Conservation (phyloP, 2,329 filamentous ascomycete genomes). For the Emmonsiellopsis sp. region DNA sequence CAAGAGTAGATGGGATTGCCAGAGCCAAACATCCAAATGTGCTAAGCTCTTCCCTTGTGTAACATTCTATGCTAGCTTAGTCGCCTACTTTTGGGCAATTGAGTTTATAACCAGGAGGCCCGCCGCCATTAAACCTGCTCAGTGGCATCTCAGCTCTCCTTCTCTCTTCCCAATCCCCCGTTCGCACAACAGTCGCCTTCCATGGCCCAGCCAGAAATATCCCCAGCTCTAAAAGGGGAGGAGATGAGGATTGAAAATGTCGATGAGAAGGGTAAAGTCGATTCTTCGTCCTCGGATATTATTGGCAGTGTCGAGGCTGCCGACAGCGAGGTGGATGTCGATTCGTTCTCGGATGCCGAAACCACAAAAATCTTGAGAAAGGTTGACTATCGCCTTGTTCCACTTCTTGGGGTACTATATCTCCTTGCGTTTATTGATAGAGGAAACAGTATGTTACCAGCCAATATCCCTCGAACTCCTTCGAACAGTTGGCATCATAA, state of each 20-base stretch:
- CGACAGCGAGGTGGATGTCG: constrained; percentile 6
- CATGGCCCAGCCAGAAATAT: background rate
- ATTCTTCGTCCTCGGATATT: background rate
- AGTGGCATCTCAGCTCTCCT: background rate
- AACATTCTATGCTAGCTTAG: too few relatives aligned
- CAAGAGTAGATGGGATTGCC: too few relatives aligned
- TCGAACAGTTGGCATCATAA: background rate
- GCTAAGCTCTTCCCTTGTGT: too few relatives aligned
- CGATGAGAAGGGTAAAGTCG: background rate
- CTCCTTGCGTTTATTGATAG: constrained; percentile 67
- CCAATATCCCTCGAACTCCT: background rate
- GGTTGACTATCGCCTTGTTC: constrained; percentile 31
- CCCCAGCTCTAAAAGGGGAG: background rate
- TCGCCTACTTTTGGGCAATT: background rate
- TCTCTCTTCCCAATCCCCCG: background rate
- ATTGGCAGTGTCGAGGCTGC: constrained; percentile 3
- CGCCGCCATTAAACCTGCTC: background rate
- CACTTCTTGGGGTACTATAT: constrained; percentile 43
- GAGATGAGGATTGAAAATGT: background rate
- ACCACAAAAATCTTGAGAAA: constrained; percentile 24
- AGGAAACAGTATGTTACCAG: constrained; percentile 20
- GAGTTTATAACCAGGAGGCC: background rate
- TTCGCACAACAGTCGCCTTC: background rate
- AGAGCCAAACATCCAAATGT: too few relatives aligned
- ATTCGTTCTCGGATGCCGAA: constrained; percentile 8